A percentile compares a stretch with the other conserved stretches of the same genome.
Conservation (phyloP, 768 basidiomycete genomes). For the Rhizopogon salebrosus region DNA sequence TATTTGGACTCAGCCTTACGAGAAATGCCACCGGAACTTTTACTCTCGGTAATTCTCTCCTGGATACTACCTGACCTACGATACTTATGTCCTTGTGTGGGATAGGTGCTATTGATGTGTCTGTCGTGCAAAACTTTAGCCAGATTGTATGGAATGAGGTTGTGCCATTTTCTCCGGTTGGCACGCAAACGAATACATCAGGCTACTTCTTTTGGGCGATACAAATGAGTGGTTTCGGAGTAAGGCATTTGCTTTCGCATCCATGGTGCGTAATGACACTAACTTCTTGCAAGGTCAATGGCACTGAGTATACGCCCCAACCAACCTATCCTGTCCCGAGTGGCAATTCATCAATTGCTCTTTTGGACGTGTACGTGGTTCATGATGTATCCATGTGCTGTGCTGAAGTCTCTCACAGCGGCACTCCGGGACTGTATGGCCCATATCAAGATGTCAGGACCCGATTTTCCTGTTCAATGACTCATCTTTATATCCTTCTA, state of each 20-base stretch:
- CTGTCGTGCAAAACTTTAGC: constrained; percentile 56
- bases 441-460: constrained; percentile 68
- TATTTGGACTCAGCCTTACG: constrained; percentile 69
- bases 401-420: constrained; percentile 35
- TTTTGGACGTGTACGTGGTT: constrained; percentile 64
- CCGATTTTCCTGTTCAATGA: background rate
- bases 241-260: constrained; percentile 24
- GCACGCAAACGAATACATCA: constrained; percentile 49
- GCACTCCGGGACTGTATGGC: constrained; percentile 66
- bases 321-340: constrained; percentile 62
- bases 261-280: background rate
- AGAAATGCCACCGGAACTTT: constrained; percentile 57
- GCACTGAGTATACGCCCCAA: constrained; percentile 42
- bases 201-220: constrained; percentile 78
- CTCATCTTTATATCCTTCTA: constrained; percentile 22
- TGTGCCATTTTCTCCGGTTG: constrained; percentile 66
- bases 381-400: background rate
- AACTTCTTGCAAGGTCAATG: constrained; percentile 45
- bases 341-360: constrained; percentile 53
- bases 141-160: constrained; percentile 71
- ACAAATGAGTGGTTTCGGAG: constrained; percentile 49
- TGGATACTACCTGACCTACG: background rate
- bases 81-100: background rate
- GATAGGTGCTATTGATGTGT: constrained; percentile 70
- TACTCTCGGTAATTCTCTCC: constrained; percentile 45